Base-by-base conservation (phyloP, 2,329 filamentous ascomycete genomes). In the Amylocarpus encephaloides region DNA sequence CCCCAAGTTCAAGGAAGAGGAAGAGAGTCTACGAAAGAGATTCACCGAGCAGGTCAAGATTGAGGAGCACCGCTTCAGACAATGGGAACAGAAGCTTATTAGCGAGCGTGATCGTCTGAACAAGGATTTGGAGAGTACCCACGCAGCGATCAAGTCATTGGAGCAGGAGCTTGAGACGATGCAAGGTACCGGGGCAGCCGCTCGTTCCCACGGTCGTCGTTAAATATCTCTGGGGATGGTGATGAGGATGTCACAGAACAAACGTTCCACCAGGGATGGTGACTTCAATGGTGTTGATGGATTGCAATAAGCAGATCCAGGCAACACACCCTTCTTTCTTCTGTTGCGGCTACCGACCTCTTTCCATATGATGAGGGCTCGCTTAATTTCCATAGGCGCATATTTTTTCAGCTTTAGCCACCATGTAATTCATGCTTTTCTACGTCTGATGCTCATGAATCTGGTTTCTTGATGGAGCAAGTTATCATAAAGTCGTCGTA, bases 21-120 rank as follows among this genome's bases (percentile, higher is more conserved):
- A 98, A 70, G 93, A 98, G 79, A 88, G 88, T 56, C 83, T 98
- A 60, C 85, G 93, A 74, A 98, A 98, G 84, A 84, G 94, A 64
- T 98, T 98, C 76, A 98, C 93, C 63, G 93, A 98, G 77, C 93
- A 98, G 73, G 93, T 98, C 78, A 98, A 98, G 88, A 88, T 98
- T 67, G 94, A 98, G 78, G 93, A 98, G 76, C 90, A 95, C 77
- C 85, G 93, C 61, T 98, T 98, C 85, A 84, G 94, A 73, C 87
- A 95, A 75, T 98, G 93, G 93, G 93, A 98, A 77, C 93, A 98
- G 83, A 97, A 97, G 82, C 88, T 98, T 71, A 98, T 98, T 66
- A 85, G 88, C 57, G 93, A 98, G 82, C 86, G 93, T 72, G 94
- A 98, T 72, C 89, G 93, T 64, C 83, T 98, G 75, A 98, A 98